Percentiles rank a stretch among this genome's conserved stretches.
These are phyloP conservation scores for Phialophora verrucosa DNA, from an alignment of 2,329 filamentous ascomycete genomes.

Conservation along the genomic window DNA sequence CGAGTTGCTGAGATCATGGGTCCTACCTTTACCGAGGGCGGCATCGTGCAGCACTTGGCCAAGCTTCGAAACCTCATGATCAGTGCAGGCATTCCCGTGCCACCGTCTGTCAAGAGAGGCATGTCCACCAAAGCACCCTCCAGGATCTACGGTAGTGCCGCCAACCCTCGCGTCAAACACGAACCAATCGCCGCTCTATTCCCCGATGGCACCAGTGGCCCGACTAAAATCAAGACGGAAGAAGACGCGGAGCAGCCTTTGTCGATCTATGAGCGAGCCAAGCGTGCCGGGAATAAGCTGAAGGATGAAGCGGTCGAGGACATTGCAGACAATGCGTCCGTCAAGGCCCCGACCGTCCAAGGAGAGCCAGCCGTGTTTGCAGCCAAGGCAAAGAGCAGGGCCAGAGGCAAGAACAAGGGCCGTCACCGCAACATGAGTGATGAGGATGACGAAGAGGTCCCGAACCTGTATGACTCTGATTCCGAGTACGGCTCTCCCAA, in stretches of 20 bases:
- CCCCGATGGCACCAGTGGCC: conserved; percentile 11
- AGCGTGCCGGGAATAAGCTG: conserved; percentile 2
- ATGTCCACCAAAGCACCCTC: conserved; percentile 38
- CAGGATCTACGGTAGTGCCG: conserved; percentile 32
- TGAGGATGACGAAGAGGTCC: conserved; percentile 31
- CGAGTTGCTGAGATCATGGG: conserved; percentile 50
- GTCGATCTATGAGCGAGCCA: conserved; percentile 21
- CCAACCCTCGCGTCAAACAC: conserved; percentile 9
- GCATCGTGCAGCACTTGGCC: conserved; percentile 54
- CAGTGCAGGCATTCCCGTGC: conserved; percentile 43
- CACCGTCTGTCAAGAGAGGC: conserved; percentile 49
- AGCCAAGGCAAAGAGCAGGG: conserved; percentile 8
- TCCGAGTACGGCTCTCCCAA: conserved; percentile 22
- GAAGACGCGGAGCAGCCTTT: neutral
- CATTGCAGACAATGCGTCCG: neutral
- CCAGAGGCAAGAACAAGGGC: conserved; percentile 15
- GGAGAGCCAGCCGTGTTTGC: neutral
- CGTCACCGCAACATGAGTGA: conserved; percentile 18
- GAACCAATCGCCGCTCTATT: conserved; percentile 21
- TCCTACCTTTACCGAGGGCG: conserved; percentile 49
- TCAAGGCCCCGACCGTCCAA: neutral
- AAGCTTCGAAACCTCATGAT: conserved; percentile 50
- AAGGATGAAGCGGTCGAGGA: neutral
- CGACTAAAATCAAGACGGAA: conserved; percentile 1
- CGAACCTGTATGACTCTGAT: conserved; percentile 31